Evolutionary conservation across 2,329 filamentous ascomycete species (phyloP), one percentile per base, ranked within the genome.

Genomic region (Trichoderma arundinaceum): DNA sequence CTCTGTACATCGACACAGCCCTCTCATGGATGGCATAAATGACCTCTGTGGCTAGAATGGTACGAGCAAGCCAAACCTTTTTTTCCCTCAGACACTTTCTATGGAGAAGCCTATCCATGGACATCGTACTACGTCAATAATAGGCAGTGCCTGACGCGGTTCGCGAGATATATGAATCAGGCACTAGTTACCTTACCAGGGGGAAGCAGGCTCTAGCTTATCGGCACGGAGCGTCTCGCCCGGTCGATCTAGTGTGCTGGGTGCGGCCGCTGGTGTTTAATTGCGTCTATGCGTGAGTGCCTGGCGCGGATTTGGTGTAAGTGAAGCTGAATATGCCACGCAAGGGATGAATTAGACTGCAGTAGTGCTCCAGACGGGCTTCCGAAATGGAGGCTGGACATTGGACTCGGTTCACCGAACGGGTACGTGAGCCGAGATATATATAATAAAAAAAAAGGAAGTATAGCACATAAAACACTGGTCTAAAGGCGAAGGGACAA

Each of bases 311-410:
- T 19, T 39, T 46, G 12, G 5, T 8, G 17, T n/a, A 13, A 22
- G 43, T 48, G 56, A 59, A 43, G 43, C 56, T 59, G 54, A 58
- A 6, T 22, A 58, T 35, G 41, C 7, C 13, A 58, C 15, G 54
- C 54, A 58, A 44, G 54, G 39, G 39, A 32, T 33, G 28, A 52
- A 17, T 4, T 33, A 52, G 13, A 7, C 7, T 2, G 39, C 39
- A 41, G 39, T 41, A 5, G 49, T 53, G 32, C n/a, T 7, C 12
- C 1, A 19, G 49, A 53, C 33, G n/a, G 15, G n/a, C 5, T 19
- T 33, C 54, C 28, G 28, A 22, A 22, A 58, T 58, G 54, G 28
- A 58, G n/a, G 28, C 54, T 13, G 7, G 41, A 35, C 8, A 49
- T 32, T 49, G 8, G n/a, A 13, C n/a, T 15, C 7, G 33, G 17